Base-by-base conservation (phyloP, 306 rosid species). In the Castanea sativa region DNA sequence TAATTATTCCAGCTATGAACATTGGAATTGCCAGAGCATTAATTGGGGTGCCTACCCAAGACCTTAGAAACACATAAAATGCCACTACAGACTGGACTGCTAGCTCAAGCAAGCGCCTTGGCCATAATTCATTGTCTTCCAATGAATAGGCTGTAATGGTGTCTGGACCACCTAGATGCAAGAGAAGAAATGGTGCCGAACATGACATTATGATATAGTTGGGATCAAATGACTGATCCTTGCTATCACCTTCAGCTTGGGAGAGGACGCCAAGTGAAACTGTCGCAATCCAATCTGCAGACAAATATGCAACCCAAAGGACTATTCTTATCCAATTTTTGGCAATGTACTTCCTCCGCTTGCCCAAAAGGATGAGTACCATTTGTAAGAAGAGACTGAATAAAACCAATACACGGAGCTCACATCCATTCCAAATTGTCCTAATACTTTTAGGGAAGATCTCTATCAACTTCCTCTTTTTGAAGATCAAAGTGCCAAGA, bases 231-330 rank as follows among this genome's bases (percentile, higher is more conserved):
- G 52, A 45, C 52, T 45, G 52, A 45, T 45, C 13, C 52, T 45
- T 45, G 52, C 13, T 10, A 43, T 45, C 52, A 45, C 52, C 52
- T 45, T 45, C 52, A 45, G 52, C 13, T 45, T 45, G 52, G 52
- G 52, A 45, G 52, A 45, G 52, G 14, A 45, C 14, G 4, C 87
- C 76, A 0, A 87, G 69, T 0, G 84, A 78, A 16, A 80, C 3
- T 0, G 82, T 79, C 0, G 87, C 52, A 45, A 45, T 45, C 52
- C 52, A 45, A 45, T 45, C 52, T 45, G 52, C 52, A 9, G 52
- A 45, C 86, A 65, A 84, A 81, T 87, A 87, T 33, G 72, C 51
- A 14, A 45, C 30, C 90, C 86, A 87, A 0, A 79, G 35, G 4
- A 61, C 4, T n/a, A 81, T 12, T 9, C 74, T 56, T 5, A 81